Percentiles rank a stretch among this genome's conserved stretches.
These are phyloP conservation scores for Aspergillus heteromorphus DNA, from an alignment of 495 filamentous ascomycete genomes.

Conservation along the genomic window DNA sequence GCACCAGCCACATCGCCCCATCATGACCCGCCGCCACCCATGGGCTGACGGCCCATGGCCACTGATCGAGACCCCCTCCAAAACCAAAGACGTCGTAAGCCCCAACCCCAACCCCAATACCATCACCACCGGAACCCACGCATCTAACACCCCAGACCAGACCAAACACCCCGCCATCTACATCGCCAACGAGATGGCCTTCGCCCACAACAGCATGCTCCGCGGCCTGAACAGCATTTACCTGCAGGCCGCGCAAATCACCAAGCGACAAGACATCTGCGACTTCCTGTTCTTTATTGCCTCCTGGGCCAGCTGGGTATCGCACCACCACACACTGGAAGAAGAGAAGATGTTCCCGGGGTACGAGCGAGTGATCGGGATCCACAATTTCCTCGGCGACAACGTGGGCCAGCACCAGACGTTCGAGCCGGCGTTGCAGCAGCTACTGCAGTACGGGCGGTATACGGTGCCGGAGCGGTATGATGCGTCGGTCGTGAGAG, in stretches of 20 bases:
- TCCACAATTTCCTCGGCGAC: not conserved
- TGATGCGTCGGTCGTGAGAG: not conserved
- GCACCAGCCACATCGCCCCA: not conserved
- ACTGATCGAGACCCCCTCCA: constrained; percentile 4
- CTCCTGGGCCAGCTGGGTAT: not conserved
- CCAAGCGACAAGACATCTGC: not conserved
- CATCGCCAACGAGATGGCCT: constrained; percentile 5
- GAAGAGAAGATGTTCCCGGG: constrained; percentile 2
- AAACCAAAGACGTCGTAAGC: constrained; percentile 1
- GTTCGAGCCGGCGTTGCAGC: not conserved
- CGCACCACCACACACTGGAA: constrained; percentile 2
- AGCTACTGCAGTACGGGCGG: not conserved
- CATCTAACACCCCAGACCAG: not conserved
- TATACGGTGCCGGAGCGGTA: not conserved
- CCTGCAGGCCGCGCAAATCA: not conserved
- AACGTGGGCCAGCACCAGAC: not conserved
- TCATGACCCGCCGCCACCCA: not conserved
- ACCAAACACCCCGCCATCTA: not conserved
- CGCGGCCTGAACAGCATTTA: constrained; percentile 5
- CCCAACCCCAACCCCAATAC: not conserved
- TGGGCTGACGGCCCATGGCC: constrained; percentile 5
- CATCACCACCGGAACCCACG: too few species aligned
- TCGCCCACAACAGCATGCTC: constrained; percentile 3
- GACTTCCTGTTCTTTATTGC: constrained; percentile 4
- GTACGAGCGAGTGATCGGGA: not conserved